Evolutionary conservation across 2,329 filamentous ascomycete species (phyloP).

Genomic region (Fusarium pseudograminearum): DNA sequence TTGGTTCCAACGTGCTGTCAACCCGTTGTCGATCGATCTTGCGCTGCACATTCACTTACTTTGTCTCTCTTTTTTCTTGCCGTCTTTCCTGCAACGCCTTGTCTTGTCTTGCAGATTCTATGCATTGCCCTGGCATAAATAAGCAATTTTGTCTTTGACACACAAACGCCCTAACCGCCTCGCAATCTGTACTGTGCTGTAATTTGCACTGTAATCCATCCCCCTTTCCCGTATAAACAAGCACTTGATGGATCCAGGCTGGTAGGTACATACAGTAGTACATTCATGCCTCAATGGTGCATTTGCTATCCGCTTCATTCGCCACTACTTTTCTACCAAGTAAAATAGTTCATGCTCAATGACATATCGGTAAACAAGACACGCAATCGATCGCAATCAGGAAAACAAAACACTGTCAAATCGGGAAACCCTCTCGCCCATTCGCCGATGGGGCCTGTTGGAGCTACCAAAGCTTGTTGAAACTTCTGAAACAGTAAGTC

Average conservation of each 20-base stretch:
- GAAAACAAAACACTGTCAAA: conserved; percentile 27
- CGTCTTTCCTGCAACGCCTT: not conserved
- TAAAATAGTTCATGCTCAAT: conserved; percentile 28
- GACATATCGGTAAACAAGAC: conserved; percentile 23
- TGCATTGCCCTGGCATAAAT: conserved; percentile 18
- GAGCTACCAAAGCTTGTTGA: conserved; percentile 32
- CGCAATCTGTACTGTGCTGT: not conserved
- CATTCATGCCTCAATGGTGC: conserved; percentile 19
- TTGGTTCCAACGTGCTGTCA: conserved; percentile 9
- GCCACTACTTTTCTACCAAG: conserved; percentile 28
- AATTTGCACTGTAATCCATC: not conserved
- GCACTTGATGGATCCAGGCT: conserved; percentile 3
- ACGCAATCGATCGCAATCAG: conserved; percentile 34
- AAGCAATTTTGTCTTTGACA: conserved; percentile 23
- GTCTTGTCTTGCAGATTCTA: conserved; percentile 5
- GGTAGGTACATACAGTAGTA: conserved; percentile 3
- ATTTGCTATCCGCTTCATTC: conserved; percentile 7
- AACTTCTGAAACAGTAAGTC: conserved; percentile 28
- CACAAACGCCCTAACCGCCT: conserved; percentile 29
- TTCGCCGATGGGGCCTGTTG: conserved; percentile 4
- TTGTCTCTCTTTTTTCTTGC: not conserved
- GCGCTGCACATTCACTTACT: conserved; percentile 1
- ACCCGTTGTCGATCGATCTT: conserved; percentile 31
- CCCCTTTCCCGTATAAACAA: conserved; percentile 5
- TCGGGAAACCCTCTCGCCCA: conserved; percentile 28